These are phyloP conservation scores for Cymbopogon citratus DNA, from an alignment of 176 grass and related monocot genomes.

Conservation along the genomic window DNA sequence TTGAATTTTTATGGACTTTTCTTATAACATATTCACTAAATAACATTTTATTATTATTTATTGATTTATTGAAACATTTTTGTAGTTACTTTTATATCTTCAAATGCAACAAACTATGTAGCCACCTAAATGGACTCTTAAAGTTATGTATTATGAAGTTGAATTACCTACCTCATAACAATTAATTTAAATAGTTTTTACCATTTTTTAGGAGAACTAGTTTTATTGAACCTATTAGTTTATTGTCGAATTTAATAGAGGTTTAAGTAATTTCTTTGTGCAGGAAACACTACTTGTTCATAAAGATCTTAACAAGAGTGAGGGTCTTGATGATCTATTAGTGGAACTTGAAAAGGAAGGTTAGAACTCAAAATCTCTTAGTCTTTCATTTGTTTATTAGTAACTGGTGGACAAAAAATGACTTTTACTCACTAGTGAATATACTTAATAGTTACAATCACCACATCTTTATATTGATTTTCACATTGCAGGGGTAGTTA, in stretches of 20 bases:
- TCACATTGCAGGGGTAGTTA: conserved; percentile 60
- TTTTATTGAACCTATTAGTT: neutral
- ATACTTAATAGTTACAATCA: neutral
- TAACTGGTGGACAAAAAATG: neutral
- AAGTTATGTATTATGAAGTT: neutral
- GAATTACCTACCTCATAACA: neutral
- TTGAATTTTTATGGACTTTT: neutral
- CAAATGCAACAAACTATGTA: neutral
- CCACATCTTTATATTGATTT: neutral
- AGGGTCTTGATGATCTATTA: conserved; percentile 74
- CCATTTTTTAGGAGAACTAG: neutral
- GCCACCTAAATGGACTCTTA: neutral
- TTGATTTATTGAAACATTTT: neutral
- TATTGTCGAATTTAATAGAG: neutral
- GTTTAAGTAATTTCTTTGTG: neutral
- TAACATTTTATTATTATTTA: neutral
- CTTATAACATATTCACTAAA: neutral
- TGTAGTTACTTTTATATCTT: neutral
- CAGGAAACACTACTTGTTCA: conserved; percentile 98
- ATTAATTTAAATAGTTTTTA: neutral
- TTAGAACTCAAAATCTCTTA: conserved; percentile 7
- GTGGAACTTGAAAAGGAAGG: conserved; percentile 80
- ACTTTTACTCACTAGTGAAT: neutral
- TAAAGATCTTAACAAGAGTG: conserved; percentile 72
- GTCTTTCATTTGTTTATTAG: neutral